Percentiles rank a stretch among this genome's conserved stretches.
These are phyloP conservation scores for Craspedostauros australis DNA, from an alignment of 108 stramenopile species.

Conservation along the genomic window DNA sequence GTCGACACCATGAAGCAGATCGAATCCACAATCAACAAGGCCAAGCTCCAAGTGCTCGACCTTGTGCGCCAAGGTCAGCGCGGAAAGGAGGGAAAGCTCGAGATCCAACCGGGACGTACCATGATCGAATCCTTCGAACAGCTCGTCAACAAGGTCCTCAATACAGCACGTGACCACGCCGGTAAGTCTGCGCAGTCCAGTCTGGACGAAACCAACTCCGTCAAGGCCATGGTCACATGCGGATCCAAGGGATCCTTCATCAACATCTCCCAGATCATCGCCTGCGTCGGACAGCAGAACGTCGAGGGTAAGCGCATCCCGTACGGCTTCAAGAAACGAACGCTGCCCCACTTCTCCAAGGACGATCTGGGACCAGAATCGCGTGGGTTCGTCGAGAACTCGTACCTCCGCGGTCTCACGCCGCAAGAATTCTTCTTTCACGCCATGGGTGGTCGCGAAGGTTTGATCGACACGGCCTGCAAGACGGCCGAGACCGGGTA, in stretches of 20 bases:
- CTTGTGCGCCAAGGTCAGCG: conserved; percentile 95
- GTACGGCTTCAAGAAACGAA: conserved; percentile 95
- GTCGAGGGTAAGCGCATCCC: conserved; percentile 98
- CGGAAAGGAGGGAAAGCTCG: conserved; percentile 74
- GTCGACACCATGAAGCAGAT: conserved; percentile 92
- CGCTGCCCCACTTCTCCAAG: conserved; percentile 98
- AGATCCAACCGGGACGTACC: conserved; percentile 95
- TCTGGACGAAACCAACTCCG: conserved; percentile 91
- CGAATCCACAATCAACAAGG: conserved; percentile 93
- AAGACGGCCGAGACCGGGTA: conserved; percentile 99
- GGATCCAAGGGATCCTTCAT: conserved; percentile 98
- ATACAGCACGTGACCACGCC: conserved; percentile 94
- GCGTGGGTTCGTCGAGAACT: conserved; percentile 99
- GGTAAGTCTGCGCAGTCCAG: conserved; percentile 91
- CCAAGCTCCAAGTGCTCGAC: conserved; percentile 90
- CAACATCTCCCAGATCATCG: conserved; percentile 99
- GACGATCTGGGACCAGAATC: conserved; percentile 97
- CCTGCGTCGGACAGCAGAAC: conserved; percentile 99
- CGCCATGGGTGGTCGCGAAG: conserved; percentile 99
- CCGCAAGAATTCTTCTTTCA: conserved; percentile 99
- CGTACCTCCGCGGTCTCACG: conserved; percentile 93
- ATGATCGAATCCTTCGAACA: conserved; percentile 98
- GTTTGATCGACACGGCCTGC: conserved; percentile 99
- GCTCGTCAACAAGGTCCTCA: conserved; percentile 93
- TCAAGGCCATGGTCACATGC: conserved; percentile 96